Conservation (phyloP, 805 yeast species). For the Spathaspora passalidarum region DNA sequence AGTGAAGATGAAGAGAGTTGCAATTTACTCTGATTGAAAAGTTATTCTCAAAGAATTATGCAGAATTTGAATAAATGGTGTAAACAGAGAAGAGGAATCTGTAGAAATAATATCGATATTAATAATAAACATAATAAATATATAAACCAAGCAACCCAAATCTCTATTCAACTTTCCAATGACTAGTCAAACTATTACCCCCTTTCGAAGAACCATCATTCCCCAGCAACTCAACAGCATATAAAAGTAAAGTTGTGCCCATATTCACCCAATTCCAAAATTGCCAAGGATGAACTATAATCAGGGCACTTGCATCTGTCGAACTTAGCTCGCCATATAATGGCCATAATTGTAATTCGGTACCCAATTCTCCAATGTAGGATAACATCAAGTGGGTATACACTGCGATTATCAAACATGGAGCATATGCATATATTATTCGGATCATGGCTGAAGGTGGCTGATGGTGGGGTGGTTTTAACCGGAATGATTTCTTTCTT, state of each 20-base stretch:
- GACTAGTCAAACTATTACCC: conserved; percentile 38
- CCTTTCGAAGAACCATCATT: conserved; percentile 26
- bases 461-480: conserved; percentile 16
- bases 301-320: conserved; percentile 17
- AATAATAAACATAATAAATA: background rate
- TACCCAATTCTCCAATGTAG: conserved; percentile 72
- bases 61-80: background rate
- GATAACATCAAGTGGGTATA: conserved; percentile 92
- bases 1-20: conserved; percentile 66
- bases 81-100: background rate
- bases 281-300: conserved; percentile 72
- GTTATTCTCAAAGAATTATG: background rate
- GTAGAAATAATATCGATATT: background rate
- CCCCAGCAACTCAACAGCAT: conserved; percentile 69
- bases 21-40: conserved; percentile 36
- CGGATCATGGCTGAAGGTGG: conserved; percentile 24
- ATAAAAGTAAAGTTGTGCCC: conserved; percentile 72
- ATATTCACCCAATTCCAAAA: conserved; percentile 98
- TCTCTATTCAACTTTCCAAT: conserved; percentile 40
- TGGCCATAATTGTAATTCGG: conserved; percentile 59
- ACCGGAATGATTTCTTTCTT: conserved; percentile 11
- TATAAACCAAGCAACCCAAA: background rate
- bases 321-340: conserved; percentile 58
- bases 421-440: conserved; percentile 82
- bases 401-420: conserved; percentile 91